Conservation (phyloP, 768 basidiomycete genomes). For the Trametes elegans region DNA sequence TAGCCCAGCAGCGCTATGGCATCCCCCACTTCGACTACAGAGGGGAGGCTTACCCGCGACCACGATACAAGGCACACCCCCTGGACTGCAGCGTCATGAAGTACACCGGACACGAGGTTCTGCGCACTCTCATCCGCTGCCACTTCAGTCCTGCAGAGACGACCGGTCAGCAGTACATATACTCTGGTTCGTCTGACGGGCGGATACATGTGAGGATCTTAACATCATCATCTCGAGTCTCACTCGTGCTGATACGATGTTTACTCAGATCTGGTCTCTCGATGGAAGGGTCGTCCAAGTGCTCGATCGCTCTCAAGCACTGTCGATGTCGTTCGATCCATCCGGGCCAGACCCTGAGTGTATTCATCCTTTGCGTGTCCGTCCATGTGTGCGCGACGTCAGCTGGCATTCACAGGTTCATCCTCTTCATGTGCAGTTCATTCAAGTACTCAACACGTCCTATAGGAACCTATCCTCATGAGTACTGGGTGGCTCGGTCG, state of each 20-base stretch:
- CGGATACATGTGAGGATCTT: slow-evolving; percentile 65
- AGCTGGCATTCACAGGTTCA: slow-evolving; percentile 83
- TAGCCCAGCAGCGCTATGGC: slow-evolving; percentile 51
- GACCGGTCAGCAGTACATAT: slow-evolving; percentile 91
- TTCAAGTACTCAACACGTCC: neutral
- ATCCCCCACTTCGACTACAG: slow-evolving; percentile 76
- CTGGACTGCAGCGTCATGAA: slow-evolving; percentile 94
- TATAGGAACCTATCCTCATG: slow-evolving; percentile 84
- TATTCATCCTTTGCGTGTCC: slow-evolving; percentile 29
- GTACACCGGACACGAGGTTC: slow-evolving; percentile 86
- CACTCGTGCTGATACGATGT: neutral
- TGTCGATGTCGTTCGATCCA: slow-evolving; percentile 72
- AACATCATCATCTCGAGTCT: neutral
- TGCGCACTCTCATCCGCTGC: slow-evolving; percentile 91
- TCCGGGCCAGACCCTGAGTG: slow-evolving; percentile 54
- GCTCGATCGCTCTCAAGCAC: slow-evolving; percentile 72
- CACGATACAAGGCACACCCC: slow-evolving; percentile 66
- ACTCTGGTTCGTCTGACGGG: slow-evolving; percentile 89
- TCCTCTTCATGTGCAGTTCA: neutral
- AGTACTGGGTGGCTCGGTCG: slow-evolving; percentile 84
- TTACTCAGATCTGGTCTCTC: slow-evolving; percentile 90
- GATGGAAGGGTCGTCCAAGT: slow-evolving; percentile 85
- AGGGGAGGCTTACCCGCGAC: slow-evolving; percentile 64
- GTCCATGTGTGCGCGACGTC: slow-evolving; percentile 82
- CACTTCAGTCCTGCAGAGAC: slow-evolving; percentile 94